Base-by-base conservation (phyloP, 352 stramenopile species). In the Globisporangium solare region DNA sequence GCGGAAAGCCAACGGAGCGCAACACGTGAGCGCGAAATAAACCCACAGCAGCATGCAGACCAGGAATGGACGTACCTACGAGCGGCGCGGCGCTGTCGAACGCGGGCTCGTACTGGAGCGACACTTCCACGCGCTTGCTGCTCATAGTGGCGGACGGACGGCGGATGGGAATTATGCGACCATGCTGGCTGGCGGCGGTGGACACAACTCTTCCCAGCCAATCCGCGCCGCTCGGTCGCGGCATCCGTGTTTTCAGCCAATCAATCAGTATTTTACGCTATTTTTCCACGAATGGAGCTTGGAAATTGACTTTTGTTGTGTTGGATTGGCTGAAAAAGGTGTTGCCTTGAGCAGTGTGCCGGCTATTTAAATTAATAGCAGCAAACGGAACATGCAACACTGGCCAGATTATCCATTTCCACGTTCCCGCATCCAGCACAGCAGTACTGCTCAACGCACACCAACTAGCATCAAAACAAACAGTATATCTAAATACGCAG, bases 21-120 rank as follows among this genome's bases (percentile, higher is more conserved):
- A 35, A 10, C 4, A 6, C 27, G 27, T 35, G 27, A 35, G 27
- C 27, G n/a, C n/a, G n/a, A 35, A 35, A 27, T 27, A 2, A 27
- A 27, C 2, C 24, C 2, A 5, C 24, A 27, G 43, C 43, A 48
- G 18, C 2, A 40, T 6, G 27, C 21, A 18, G 20, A 32, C 5
- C 10, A 41, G 5, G 17, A 47, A 3, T 20, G 35, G 7, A 73
- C 79, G 46, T 49, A 90, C 80, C 80, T 2, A 90, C 74, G 47
- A 90, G 61, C 21, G 77, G 77, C 35, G 77, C 74, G 35, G 73
- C 67, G 47, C 48, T 71, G 47, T 90, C 80, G 58, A 83, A 87
- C 6, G 74, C 51, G 42, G 76, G 24, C 51, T 86, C 65, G 56
- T 88, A 76, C 65, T 85, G 69, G 20, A 90, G 76, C 58, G 76